Conservation (phyloP, 768 basidiomycete genomes). For the Cytidiella melzeri region DNA sequence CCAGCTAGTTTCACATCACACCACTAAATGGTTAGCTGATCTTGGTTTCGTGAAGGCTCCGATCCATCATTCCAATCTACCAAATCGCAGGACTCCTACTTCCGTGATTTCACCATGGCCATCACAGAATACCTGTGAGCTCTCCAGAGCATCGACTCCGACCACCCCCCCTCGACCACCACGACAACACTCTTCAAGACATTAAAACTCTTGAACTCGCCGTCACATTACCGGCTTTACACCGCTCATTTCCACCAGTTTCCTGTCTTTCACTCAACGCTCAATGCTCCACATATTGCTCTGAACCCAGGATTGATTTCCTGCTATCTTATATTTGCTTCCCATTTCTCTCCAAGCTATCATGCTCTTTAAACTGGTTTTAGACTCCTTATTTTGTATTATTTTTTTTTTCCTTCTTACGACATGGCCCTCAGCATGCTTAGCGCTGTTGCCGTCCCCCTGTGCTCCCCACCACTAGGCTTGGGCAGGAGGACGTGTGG, state of each 20-base stretch:
- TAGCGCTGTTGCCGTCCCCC: not conserved
- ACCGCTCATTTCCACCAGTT: not conserved
- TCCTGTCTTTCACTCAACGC: not conserved
- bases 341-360: no score
- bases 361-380: no score
- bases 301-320: not conserved
- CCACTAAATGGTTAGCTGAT: not conserved
- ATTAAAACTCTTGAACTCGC: not conserved
- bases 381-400: no score
- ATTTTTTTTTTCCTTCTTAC: no score
- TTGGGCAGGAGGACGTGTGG: not conserved
- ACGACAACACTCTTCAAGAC: not conserved
- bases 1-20: not conserved
- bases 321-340: not conserved
- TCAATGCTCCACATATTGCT: not conserved
- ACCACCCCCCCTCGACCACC: not conserved
- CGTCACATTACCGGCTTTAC: not conserved
- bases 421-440: not conserved
- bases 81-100: slow-evolving; percentile 56
- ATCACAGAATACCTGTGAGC: not conserved
- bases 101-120: slow-evolving; percentile 18
- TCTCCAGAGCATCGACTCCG: no score
- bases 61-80: no score
- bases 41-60: no score
- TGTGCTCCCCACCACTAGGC: not conserved